Conservation (phyloP, 2,329 filamentous ascomycete genomes). For the Orbilia blumenaviensis region DNA sequence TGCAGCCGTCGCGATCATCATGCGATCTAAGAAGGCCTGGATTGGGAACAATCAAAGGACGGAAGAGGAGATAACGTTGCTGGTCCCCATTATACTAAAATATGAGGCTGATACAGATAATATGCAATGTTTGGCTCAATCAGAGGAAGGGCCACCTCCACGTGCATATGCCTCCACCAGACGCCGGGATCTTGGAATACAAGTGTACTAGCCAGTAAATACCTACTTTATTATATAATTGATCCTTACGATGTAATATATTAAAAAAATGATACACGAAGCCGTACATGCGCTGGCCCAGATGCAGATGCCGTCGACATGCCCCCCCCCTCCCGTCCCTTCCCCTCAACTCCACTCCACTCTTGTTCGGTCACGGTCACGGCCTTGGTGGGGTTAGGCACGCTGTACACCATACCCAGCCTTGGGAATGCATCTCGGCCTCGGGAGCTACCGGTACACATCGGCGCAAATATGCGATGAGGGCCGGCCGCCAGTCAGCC, state of each 20-base stretch:
- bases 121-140: conserved; percentile 21
- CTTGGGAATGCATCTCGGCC: background rate
- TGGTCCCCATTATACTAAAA: background rate
- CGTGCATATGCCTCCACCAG: conserved; percentile 23
- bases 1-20: conserved; percentile 11
- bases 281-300: too few species aligned
- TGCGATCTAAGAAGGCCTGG: background rate
- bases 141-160: conserved; percentile 15
- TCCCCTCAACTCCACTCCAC: too few species aligned
- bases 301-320: background rate
- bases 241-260: background rate
- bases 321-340: too few species aligned
- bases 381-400: background rate
- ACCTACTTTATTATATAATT: too few species aligned
- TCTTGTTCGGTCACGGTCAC: background rate
- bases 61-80: background rate
- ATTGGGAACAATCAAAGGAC: background rate
- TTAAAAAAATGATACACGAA: background rate
- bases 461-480: conserved; percentile 15
- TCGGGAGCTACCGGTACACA: conserved; percentile 20
- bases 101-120: conserved; percentile 4
- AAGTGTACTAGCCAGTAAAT: too few species aligned
- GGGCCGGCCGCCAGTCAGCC: conserved; percentile 3
- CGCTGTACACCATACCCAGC: background rate
- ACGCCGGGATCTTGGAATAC: conserved; percentile 1